phyloP scores from a whole-genome alignment of 2,329 filamentous ascomycete genomes.

The Diplodia sapinea region DNA sequence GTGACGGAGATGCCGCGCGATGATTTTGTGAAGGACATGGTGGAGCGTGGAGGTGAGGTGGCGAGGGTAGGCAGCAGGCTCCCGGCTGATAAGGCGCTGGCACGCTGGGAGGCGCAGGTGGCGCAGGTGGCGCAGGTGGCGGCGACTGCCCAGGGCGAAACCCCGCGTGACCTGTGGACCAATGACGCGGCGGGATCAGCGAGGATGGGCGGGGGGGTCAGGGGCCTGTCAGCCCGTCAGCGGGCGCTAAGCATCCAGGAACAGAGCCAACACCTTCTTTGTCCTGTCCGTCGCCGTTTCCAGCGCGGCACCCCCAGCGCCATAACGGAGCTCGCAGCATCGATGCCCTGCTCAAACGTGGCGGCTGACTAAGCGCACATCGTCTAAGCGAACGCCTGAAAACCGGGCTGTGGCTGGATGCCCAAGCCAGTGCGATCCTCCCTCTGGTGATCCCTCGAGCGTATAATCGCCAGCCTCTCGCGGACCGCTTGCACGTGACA shows the following conservation, averaged over 20 bases:
- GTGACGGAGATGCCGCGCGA: conserved; percentile 7
- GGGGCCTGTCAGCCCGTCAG: neutral
- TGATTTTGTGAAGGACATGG: conserved; percentile 6
- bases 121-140: conserved; percentile 11
- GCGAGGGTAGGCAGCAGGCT: conserved; percentile 4
- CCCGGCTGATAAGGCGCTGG: neutral
- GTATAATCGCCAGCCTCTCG: neutral
- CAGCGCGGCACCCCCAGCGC: neutral
- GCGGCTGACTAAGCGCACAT: conserved; percentile 19
- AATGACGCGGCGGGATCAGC: neutral
- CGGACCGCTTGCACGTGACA: neutral
- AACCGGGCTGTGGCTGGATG: neutral
- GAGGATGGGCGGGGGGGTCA: neutral
- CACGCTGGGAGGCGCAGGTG: neutral
- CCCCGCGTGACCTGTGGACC: conserved; percentile 1
- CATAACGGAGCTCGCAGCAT: neutral
- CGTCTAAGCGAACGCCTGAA: conserved; percentile 14
- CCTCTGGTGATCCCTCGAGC: neutral
- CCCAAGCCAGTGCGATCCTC: neutral
- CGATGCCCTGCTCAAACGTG: neutral
- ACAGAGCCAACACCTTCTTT: neutral
- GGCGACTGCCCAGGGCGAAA: conserved; percentile 1
- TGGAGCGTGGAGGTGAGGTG: conserved; percentile 2
- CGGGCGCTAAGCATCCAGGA: neutral
- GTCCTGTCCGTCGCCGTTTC: neutral